Conservation (phyloP, 1,284 basidiomycete species). For the Cystobasidium pallidum region DNA sequence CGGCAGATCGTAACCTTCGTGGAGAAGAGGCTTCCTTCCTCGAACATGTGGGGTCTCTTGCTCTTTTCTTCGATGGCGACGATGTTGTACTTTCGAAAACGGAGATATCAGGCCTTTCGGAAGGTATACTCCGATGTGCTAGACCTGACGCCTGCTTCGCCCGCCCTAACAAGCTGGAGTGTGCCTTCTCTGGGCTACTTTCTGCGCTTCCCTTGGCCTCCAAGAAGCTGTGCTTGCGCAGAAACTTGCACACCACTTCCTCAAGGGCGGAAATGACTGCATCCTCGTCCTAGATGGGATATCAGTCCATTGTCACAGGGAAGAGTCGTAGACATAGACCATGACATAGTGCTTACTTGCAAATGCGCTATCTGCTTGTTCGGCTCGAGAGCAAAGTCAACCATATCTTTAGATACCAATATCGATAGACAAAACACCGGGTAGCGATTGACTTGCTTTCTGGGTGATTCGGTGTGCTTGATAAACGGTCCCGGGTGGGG, state of each 20-base stretch:
- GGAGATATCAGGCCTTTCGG: background rate
- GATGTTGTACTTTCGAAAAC: background rate
- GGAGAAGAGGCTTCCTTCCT: background rate
- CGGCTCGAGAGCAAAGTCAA: constrained; percentile 79
- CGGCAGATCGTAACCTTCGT: background rate
- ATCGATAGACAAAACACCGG: constrained; percentile 81
- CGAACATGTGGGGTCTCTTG: background rate
- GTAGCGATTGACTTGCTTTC: constrained; percentile 67
- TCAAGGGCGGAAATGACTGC: constrained; percentile 61
- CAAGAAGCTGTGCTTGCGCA: background rate
- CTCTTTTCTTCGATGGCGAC: no score
- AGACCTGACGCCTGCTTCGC: background rate
- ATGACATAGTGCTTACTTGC: constrained; percentile 61
- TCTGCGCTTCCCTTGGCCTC: no score
- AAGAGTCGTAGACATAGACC: constrained; percentile 31
- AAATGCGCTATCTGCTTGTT: constrained; percentile 70
- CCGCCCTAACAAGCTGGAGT: background rate
- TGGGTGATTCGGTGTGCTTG: constrained; percentile 30
- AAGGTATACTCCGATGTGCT: background rate
- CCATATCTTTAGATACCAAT: constrained; percentile 64
- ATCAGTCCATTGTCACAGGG: background rate
- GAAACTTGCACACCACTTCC: background rate
- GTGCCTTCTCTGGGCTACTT: background rate
- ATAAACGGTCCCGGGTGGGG: constrained; percentile 59
- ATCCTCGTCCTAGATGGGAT: constrained; percentile 62